These are phyloP conservation scores for Pestalotiopsis sp. DNA, from an alignment of 2,329 filamentous ascomycete genomes.

Conservation along the genomic window DNA sequence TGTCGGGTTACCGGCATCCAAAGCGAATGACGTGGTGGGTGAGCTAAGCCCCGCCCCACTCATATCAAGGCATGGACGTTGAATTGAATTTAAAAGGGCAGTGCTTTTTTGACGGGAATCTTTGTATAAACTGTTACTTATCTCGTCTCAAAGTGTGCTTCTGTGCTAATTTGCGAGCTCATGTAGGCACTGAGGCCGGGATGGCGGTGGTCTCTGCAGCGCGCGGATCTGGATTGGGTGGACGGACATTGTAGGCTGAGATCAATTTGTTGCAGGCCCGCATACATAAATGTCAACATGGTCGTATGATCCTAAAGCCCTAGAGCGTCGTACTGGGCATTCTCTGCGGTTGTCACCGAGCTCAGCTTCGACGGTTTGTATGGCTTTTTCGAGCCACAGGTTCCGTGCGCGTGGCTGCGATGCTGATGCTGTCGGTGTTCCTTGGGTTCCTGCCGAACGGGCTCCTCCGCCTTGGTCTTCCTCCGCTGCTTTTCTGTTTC, in stretches of 20 bases:
- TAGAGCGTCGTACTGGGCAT: constrained; percentile 32
- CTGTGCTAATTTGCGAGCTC: background rate
- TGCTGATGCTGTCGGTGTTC: background rate
- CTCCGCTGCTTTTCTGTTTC: constrained; percentile 19
- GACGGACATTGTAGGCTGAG: background rate
- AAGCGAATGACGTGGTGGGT: background rate
- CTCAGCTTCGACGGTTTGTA: constrained; percentile 18
- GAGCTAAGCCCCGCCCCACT: background rate
- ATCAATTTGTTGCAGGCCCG: background rate
- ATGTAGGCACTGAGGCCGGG: background rate
- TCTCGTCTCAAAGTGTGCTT: background rate
- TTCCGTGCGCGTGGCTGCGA: background rate
- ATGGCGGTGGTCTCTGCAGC: too few species aligned
- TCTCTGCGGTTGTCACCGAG: constrained; percentile 14
- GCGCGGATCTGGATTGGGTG: too few species aligned
- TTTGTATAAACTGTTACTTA: background rate
- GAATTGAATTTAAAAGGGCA: background rate
- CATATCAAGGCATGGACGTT: background rate
- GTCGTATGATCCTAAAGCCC: constrained; percentile 25
- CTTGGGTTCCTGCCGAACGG: background rate
- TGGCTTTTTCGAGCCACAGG: constrained; percentile 16
- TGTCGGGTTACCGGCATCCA: background rate
- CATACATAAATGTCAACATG: background rate
- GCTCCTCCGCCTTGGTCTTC: constrained; percentile 10
- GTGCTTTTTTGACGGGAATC: background rate